Evolutionary conservation across 2,329 filamentous ascomycete genomes (phyloP), one percentile per base, ranked within the genome.

Genomic region (Xylaria sp.): DNA sequence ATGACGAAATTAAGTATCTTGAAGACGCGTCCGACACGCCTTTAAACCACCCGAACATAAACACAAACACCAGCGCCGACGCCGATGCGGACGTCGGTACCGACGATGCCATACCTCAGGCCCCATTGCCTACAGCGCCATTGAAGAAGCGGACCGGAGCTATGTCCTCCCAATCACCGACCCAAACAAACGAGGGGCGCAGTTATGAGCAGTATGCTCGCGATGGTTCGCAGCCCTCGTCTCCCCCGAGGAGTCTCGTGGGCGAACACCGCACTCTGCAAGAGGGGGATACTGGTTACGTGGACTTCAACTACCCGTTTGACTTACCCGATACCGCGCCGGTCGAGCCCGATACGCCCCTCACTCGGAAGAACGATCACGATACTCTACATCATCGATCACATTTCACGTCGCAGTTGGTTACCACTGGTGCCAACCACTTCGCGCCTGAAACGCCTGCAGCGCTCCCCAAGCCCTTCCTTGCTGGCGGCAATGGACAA

Each of bases 121-220:
- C 54, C 35, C 62, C 56, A 43, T 29, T 60, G 38, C 51, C 56
- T 3, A 44, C 29, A 17, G 52, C 54, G 9, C 53, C 47, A 37
- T 41, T 54, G 59, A 68, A 59, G 60, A 69, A 55, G 54, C 62
- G 65, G 60, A 80, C 79, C 75, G 33, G n/a, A 40, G 77, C 81
- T 31, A 73, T 72, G 71, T 74, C 72, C n/a, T 83, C 82, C 10
- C 80, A 81, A 55, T 84, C 83, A 9, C 81, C 81, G 1, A 87
- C 85, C 1, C 85, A 87, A 71, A 76, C 79, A 60, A 87, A 87
- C 65, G 79, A 81, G 44, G 83, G 78, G 47, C 81, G 84, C 37
- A 85, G 85, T 72, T 87, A 87, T 66, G 80, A 81, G 7, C 74
- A 78, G 65, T 77, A 81, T 73, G 62, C 66, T 60, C 64, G 71